These are phyloP conservation scores for Sinapis alba DNA, from an alignment of 441 rosid genomes.

Conservation along the genomic window DNA sequence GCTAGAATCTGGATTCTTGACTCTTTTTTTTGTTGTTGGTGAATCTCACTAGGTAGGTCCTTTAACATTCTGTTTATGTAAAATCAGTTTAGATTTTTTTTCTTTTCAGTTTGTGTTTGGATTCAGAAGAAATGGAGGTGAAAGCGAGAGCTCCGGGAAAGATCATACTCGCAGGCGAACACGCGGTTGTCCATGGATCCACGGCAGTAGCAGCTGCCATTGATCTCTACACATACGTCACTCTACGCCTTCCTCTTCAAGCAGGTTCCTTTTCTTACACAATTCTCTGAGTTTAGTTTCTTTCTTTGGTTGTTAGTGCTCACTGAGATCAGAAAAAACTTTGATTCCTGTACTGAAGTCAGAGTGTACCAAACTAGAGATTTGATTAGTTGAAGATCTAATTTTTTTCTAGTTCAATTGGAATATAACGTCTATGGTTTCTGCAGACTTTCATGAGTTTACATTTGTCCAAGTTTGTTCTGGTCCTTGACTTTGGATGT, in stretches of 20 bases:
- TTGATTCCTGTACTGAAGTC: neutral
- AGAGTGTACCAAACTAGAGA: neutral
- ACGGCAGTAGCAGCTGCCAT: slow-evolving; percentile 91
- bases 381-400: neutral
- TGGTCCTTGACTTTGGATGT: neutral
- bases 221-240: slow-evolving; percentile 70
- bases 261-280: slow-evolving; percentile 47
- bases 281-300: neutral
- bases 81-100: neutral
- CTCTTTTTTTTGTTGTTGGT: neutral
- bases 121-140: slow-evolving; percentile 65
- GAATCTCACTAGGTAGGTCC: neutral
- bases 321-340: slow-evolving; percentile 5
- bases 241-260: slow-evolving; percentile 55
- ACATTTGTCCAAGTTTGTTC: neutral
- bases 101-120: neutral
- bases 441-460: neutral
- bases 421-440: neutral
- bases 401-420: neutral
- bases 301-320: neutral
- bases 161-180: slow-evolving; percentile 92
- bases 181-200: slow-evolving; percentile 95
- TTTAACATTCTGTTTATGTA: neutral
- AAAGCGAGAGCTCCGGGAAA: slow-evolving; percentile 94
- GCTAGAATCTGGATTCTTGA: slow-evolving; percentile 8